Evolutionary conservation across 139 green algal genomes (phyloP).

Genomic region (Deuterostichococcus epilithicus): DNA sequence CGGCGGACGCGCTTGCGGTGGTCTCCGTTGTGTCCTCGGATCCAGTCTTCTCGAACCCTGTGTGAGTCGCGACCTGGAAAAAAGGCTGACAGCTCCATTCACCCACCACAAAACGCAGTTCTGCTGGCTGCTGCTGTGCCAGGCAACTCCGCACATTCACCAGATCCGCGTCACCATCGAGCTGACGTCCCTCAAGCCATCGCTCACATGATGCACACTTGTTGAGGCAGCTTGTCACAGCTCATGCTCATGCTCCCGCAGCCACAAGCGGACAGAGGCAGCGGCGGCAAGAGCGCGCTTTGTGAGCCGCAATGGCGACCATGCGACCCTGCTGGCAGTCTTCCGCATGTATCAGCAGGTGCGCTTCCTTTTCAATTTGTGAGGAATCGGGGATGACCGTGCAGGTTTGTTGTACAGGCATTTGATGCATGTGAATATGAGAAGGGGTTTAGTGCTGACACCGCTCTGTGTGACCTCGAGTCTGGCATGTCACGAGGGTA

Average conservation of each 20-base stretch:
- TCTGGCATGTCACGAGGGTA: no score
- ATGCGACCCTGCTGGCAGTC: conserved; percentile 72
- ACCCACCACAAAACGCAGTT: neutral
- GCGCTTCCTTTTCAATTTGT: neutral
- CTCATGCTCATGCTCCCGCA: conserved; percentile 10
- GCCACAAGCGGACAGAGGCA: conserved; percentile 54
- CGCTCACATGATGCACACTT: neutral
- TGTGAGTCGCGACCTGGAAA: no score
- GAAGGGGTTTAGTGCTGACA: no score
- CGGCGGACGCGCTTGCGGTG: conserved; percentile 62
- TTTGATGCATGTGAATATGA: no score
- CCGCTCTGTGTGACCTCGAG: no score
- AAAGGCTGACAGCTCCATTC: no score
- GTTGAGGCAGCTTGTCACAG: no score
- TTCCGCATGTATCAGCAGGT: conserved; percentile 31
- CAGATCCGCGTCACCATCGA: no score
- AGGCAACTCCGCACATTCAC: no score
- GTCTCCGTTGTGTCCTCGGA: conserved; percentile 77
- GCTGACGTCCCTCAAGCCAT: no score
- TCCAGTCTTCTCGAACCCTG: conserved; percentile 47
- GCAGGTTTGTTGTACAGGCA: no score
- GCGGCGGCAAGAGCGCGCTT: conserved; percentile 66
- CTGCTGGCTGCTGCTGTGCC: neutral
- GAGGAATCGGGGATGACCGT: no score
- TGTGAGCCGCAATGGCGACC: conserved; percentile 60